Base-by-base conservation (phyloP, 345 rosid genomes). In the Aquilaria malaccensis region DNA sequence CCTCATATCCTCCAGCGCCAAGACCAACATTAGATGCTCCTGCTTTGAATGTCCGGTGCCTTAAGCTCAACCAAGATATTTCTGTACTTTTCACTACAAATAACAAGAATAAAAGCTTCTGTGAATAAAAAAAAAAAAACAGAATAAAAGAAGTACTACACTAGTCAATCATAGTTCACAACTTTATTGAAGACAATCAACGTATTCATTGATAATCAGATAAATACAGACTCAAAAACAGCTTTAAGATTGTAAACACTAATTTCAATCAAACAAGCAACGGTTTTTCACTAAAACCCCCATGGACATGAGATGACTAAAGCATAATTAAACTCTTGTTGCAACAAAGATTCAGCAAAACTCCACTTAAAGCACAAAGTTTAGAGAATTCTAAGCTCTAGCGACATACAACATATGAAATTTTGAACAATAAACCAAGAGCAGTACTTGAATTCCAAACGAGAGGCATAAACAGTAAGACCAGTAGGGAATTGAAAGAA, bases 81-180 rank as follows among this genome's bases (percentile, higher is more conserved):
- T 77, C 73, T 74, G 90, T 81, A 76, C 78, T 81, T 78, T 88
- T 83, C 74, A 85, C 99, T 87, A 77, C 53, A 83, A 73, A 55
- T 30, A 65, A 46, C 13, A 55, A 66, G 66, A 67, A 50, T 32
- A 50, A 11, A 22, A 29, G 52, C 52, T 12, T 30, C 30, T 30
- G 7, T 9, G 45, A 6, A 10, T 31, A 41, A 62, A 37, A 22
- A 37, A 56, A 29, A 29, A 2, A 22, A 33, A 48, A 47, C 13
- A 60, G 33, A 47, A 60, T 32, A 52, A 50, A 6, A 15, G 33
- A 11, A 30, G 33, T 10, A 33, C 22, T 33, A 4, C 30, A 52
- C 13, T 53, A 60, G 3, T 45, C n/a, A 46, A 30, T 33, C 9
- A 14, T n/a, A 56, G n/a, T 30, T 32, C 4, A 0, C 30, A 37